Base-by-base conservation (phyloP, 108 stramenopile species). In the Aurantiochytrium sp. region DNA sequence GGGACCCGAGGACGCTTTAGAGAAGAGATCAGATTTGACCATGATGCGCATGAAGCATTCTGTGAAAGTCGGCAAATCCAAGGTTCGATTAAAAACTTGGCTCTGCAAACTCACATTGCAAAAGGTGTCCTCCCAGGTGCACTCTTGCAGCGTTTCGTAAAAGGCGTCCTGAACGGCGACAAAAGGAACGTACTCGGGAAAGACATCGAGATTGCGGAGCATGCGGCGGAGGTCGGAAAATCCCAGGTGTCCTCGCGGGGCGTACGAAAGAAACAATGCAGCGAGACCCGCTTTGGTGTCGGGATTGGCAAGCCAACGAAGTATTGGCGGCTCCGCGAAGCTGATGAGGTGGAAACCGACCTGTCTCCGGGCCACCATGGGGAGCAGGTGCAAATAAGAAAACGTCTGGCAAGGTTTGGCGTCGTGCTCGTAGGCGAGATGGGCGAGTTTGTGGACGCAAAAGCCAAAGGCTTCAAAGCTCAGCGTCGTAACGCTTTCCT, bases 131-230 rank as follows among this genome's bases (percentile, higher is more conserved):
- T 83, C 76, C 76, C 76, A 83, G 45, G 76, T 12, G 76, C 45
- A 83, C 28, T 83, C 49, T 53, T 53, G 49, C 6, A 83, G 76
- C 23, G 76, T 83, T 45, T 83, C 76, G 51, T 83, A 83, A 35
- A 83, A 83, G 49, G 76, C 76, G 51, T 83, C 76, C 51, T 83
- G 76, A n/a, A 83, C 19, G 6, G 49, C n/a, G 23, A 83, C 76
- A 8, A 53, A 45, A 2, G 76, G 49, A 12, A 83, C 45, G 51
- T 83, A 83, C 51, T 83, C 76, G 28, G 76, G 76, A 53, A 83
- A 83, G 49, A 83, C 6, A 23, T 53, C 76, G 51, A 53, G 45
- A 12, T 35, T 53, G n/a, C 51, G 19, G 0, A 83, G 51, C 51
- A 83, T 21, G 45, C 51, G 45, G 19, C 51, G 76, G 25, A 47